Percentiles rank a stretch among this genome's conserved stretches.
phyloP scores from a whole-genome alignment of 352 stramenopile genomes.

The Blastocystis sp. region DNA sequence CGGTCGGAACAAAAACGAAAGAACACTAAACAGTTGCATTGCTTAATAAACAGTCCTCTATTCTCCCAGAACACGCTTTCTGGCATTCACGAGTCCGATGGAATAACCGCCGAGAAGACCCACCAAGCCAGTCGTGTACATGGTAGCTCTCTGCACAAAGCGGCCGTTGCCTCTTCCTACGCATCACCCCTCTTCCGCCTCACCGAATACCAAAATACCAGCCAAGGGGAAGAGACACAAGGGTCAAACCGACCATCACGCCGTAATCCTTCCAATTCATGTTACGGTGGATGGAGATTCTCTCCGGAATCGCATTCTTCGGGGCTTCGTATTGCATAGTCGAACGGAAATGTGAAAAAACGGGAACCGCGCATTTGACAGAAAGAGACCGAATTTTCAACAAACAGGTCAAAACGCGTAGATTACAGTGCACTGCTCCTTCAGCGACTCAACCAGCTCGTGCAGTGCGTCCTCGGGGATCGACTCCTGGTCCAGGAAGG shows the following conservation, averaged over 20 bases:
- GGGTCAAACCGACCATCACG: conserved; percentile 39
- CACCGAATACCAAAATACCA: conserved; percentile 36
- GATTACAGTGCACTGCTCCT: background rate
- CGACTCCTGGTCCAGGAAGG: background rate
- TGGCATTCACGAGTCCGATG: conserved; percentile 38
- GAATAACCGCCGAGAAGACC: conserved; percentile 29
- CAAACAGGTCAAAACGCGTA: background rate
- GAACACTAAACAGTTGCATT: conserved; percentile 54
- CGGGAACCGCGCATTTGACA: background rate
- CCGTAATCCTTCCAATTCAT: conserved; percentile 43
- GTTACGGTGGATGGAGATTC: conserved; percentile 17
- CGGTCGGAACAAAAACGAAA: background rate
- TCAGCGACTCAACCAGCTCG: background rate
- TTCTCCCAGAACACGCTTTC: conserved; percentile 48
- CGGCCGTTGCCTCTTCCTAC: conserved; percentile 47
- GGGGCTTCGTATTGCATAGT: background rate
- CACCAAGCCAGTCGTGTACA: conserved; percentile 46
- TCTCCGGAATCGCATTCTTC: background rate
- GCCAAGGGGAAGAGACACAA: conserved; percentile 37
- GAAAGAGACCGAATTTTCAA: background rate
- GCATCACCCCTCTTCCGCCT: background rate
- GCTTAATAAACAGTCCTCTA: background rate
- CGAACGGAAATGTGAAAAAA: conserved; percentile 1
- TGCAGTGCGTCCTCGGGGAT: background rate
- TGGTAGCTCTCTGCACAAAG: conserved; percentile 40